A percentile compares a stretch with the other conserved stretches of the same genome.
These are phyloP conservation scores for Cryptococcus sp. DNA, from an alignment of 1,284 basidiomycete genomes.

Conservation along the genomic window DNA sequence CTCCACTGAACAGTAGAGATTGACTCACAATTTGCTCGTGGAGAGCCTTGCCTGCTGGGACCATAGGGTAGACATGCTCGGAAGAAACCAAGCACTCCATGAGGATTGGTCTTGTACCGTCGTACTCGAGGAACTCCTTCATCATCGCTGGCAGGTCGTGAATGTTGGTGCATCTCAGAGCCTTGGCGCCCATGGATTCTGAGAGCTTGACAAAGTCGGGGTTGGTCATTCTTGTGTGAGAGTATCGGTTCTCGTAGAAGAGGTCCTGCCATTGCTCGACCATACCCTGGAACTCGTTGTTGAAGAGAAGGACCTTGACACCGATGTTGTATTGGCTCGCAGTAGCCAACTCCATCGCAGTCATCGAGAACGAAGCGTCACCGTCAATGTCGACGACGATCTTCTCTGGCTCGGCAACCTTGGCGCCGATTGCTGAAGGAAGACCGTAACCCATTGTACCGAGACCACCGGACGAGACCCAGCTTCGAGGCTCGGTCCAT, in stretches of 20 bases:
- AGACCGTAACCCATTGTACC: slow-evolving; percentile 99
- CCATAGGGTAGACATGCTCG: slow-evolving; percentile 89
- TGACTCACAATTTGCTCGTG: slow-evolving; percentile 71
- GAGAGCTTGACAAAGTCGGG: slow-evolving; percentile 91
- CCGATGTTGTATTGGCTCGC: slow-evolving; percentile 89
- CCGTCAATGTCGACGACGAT: slow-evolving; percentile 95
- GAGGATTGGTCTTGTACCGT: slow-evolving; percentile 75
- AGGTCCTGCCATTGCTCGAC: slow-evolving; percentile 99
- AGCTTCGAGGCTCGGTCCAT: slow-evolving; percentile 82
- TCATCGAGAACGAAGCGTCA: slow-evolving; percentile 98
- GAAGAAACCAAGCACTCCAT: slow-evolving; percentile 84
- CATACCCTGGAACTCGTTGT: slow-evolving; percentile 98
- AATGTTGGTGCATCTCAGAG: slow-evolving; percentile 69
- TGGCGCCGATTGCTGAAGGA: slow-evolving; percentile 91
- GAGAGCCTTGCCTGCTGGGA: slow-evolving; percentile 84
- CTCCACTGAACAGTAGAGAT: background rate
- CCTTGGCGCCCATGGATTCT: slow-evolving; percentile 86
- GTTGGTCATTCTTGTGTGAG: slow-evolving; percentile 91
- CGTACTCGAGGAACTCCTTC: slow-evolving; percentile 97
- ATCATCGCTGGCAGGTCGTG: slow-evolving; percentile 88
- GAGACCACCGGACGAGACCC: slow-evolving; percentile 96
- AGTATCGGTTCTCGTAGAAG: slow-evolving; percentile 92
- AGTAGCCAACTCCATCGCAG: slow-evolving; percentile 96
- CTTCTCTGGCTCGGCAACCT: slow-evolving; percentile 92
- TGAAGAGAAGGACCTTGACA: slow-evolving; percentile 85